Percentiles rank a stretch among this genome's conserved stretches.
Conservation (phyloP, 208 protist genomes). For the Acanthamoeba lenticulata region DNA sequence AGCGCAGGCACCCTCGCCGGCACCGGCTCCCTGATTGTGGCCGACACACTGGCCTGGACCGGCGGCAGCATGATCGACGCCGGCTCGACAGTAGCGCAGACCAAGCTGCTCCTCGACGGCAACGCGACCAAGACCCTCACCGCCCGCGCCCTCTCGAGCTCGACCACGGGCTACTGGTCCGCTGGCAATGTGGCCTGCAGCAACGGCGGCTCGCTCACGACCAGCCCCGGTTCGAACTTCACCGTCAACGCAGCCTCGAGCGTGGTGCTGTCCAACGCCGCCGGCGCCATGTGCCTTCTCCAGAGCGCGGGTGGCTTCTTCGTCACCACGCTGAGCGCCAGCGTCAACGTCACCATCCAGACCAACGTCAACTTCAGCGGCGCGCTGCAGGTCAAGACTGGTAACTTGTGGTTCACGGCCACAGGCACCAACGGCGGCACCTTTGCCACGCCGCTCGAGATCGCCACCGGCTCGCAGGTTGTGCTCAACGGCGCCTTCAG, state of each 20-base stretch:
- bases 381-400: not conserved
- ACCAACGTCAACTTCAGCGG: constrained; percentile 19
- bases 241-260: constrained; percentile 5
- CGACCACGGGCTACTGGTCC: not conserved
- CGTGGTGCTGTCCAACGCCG: not conserved
- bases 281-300: not conserved
- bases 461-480: not conserved
- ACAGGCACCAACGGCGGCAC: constrained; percentile 43
- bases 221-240: not conserved
- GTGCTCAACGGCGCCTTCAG: constrained; percentile 1
- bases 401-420: not conserved
- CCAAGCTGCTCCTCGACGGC: constrained; percentile 30
- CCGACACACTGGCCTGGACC: not conserved
- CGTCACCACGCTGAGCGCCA: not conserved
- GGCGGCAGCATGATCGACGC: not conserved
- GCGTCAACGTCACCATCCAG: constrained; percentile 51
- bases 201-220: not conserved
- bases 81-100: not conserved
- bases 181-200: constrained; percentile 7
- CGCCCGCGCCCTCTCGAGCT: not conserved
- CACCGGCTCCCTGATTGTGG: not conserved
- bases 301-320: constrained; percentile 47
- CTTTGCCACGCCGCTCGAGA: constrained; percentile 22
- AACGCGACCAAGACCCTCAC: not conserved
- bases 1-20: not conserved